Base-by-base conservation (phyloP, 306 rosid species). In the Fragaria iinumae region DNA sequence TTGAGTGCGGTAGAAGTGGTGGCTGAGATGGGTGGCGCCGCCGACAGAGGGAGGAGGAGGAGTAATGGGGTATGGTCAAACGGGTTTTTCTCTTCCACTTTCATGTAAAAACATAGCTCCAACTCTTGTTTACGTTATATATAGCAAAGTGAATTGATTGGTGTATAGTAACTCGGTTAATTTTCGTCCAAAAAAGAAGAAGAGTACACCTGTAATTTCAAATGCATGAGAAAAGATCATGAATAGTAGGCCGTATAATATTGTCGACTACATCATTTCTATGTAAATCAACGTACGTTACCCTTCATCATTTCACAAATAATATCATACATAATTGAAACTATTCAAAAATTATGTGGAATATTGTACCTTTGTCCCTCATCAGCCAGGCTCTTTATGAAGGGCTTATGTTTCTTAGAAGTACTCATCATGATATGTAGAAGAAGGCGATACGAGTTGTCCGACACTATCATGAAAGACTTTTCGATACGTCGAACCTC, bases 21-120 rank as follows among this genome's bases (percentile, higher is more conserved):
- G 64, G 34, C 64, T 57, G 41, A 13, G 39, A 62, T 1, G 57
- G 77, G 81, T 49, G 86, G 81, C 38, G 85, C 49, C 78, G 84
- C 67, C 80, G 79, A 71, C 34, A 59, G 64, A 4, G 14, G 34
- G 72, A 65, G 62, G 62, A 52, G 34, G 72, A 65, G n/a, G 32
- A 29, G 75, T 5, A 11, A 53, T 18, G 32, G 13, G 23, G 29
- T 52, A 79, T 79, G 90, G 87, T 77, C 23, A 11, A 66, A 87
- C 91, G 86, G 71, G 18, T 65, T 83, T 87, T 69, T 32, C 68
- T 83, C 93, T 87, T 79, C 29, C 69, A 65, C 12, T 75, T 73
- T 68, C 39, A 57, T 63, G 81, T 75, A 38, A 53, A 67, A 67
- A 67, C 21, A 53, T 55, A 45, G 14, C 21, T 36, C 38, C 69